A percentile compares a stretch with the other conserved stretches of the same genome.
Evolutionary conservation across 2,329 filamentous ascomycete genomes (phyloP).

Genomic region (Fusarium chlamydosporum): DNA sequence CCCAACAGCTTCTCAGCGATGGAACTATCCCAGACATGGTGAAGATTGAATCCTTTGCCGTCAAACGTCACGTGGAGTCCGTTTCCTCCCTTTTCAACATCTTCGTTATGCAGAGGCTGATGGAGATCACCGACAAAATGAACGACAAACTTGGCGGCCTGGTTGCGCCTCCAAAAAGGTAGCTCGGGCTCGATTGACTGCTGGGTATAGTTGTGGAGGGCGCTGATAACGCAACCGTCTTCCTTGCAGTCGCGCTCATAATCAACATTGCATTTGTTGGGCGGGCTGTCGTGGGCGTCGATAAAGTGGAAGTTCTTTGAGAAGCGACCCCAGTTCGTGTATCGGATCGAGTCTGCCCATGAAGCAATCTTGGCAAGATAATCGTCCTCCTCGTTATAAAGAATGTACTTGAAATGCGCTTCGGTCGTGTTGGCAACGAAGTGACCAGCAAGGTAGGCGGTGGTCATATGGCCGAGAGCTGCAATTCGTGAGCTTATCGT

Average conservation of each 20-base stretch:
- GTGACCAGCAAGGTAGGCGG: constrained; percentile 73
- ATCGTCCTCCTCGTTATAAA: constrained; percentile 67
- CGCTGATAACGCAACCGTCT: constrained; percentile 73
- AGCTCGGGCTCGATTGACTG: constrained; percentile 65
- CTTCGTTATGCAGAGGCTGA: constrained; percentile 76
- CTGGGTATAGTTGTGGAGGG: constrained; percentile 72
- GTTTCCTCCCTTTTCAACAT: constrained; percentile 76
- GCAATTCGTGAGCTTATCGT: constrained; percentile 26
- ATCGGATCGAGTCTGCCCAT: constrained; percentile 77
- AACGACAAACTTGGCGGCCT: constrained; percentile 76
- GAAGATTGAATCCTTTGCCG: constrained; percentile 72
- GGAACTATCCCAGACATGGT: constrained; percentile 80
- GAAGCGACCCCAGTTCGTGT: constrained; percentile 74
- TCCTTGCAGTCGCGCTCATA: constrained; percentile 73
- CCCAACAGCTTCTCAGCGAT: constrained; percentile 77
- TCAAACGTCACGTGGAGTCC: constrained; percentile 75
- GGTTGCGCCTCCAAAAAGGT: constrained; percentile 62
- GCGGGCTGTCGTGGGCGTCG: constrained; percentile 75
- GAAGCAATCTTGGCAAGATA: constrained; percentile 75
- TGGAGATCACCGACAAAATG: constrained; percentile 80
- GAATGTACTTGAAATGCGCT: constrained; percentile 69
- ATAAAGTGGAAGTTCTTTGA: constrained; percentile 77
- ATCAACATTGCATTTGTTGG: constrained; percentile 69
- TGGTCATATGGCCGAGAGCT: constrained; percentile 76
- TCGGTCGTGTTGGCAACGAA: constrained; percentile 71